phyloP scores from a whole-genome alignment of 1,284 basidiomycete species.

The Peniophora sp. region DNA sequence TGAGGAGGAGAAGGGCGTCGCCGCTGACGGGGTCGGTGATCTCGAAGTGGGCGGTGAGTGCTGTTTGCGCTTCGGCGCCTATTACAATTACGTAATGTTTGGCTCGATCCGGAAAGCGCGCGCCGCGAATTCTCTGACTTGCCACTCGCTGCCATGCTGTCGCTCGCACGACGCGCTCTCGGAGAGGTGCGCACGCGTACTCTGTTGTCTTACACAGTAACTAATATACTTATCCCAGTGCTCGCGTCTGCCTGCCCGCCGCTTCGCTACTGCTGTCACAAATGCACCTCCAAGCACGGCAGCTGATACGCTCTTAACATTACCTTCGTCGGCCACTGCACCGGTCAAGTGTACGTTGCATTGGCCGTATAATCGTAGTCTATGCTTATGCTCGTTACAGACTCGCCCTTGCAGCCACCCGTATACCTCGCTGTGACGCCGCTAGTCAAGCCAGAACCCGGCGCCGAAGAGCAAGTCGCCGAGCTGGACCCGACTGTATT shows the following conservation, averaged over 20 bases:
- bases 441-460: constrained; percentile 38
- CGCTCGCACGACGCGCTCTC: constrained; percentile 17
- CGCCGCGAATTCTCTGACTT: background rate
- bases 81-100: too few species aligned
- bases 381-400: constrained; percentile 21
- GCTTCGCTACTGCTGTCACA: constrained; percentile 6
- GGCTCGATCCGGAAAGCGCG: constrained; percentile 4
- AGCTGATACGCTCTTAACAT: background rate
- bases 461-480: constrained; percentile 39
- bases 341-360: background rate
- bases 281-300: constrained; percentile 1
- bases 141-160: constrained; percentile 16
- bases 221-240: background rate
- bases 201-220: background rate
- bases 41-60: too few species aligned
- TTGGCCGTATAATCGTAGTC: background rate
- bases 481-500: constrained; percentile 82
- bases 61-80: too few species aligned
- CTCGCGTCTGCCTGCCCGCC: constrained; percentile 4
- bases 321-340: background rate
- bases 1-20: too few species aligned
- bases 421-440: constrained; percentile 53
- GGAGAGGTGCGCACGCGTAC: constrained; percentile 15
- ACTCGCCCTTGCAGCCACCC: constrained; percentile 33
- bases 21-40: too few species aligned